Evolutionary conservation across 768 basidiomycete genomes (phyloP), one percentile per base, ranked within the genome.

Genomic region (Megacollybia marginata): DNA sequence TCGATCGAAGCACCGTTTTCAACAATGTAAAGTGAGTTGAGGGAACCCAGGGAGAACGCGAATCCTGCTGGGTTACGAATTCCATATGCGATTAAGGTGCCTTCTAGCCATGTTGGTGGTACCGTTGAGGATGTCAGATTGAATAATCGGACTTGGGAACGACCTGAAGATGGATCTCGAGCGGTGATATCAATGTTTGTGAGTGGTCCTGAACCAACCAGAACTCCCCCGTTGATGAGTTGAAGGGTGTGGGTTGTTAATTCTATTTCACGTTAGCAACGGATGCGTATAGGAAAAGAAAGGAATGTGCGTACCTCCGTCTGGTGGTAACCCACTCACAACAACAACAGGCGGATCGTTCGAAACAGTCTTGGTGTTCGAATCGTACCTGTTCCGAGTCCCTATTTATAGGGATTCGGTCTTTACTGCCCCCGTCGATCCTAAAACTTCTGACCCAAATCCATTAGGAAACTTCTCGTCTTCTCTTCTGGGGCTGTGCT

Each of bases 1-100:
- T 72, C 68, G 44, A 74, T 71, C 15, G 69, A 70, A 5, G 73
- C 69, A 9, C 68, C 71, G 45, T 75, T 75, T 46, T 74, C 73
- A 18, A 75, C 66, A 7, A 69, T 63, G 33, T 65, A 66, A 0
- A 74, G 58, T 3, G 55, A 19, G n/a, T n/a, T n/a, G 33, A 55
- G 36, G 52, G 12, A 15, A 45, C 51, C 19, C 2, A 64, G 63
- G 7, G 57, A 52, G 55, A 69, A 69, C 1, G 70, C 69, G 49
- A 74, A 69, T 3, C 69, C 72, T 0, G 65, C 71, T 8, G 72
- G 71, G 56, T 75, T 75, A 10, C 72, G 65, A 46, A 74, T 71
- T 4, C 72, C 72, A 47, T 64, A 73, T 0, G 69, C 72, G 19
- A 74, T 46, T 23, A 73, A 57, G 35, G 66, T 53, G 0, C 71